phyloP scores from a whole-genome alignment of 495 filamentous ascomycete genomes.

The Beverwykella pulmonaria region DNA sequence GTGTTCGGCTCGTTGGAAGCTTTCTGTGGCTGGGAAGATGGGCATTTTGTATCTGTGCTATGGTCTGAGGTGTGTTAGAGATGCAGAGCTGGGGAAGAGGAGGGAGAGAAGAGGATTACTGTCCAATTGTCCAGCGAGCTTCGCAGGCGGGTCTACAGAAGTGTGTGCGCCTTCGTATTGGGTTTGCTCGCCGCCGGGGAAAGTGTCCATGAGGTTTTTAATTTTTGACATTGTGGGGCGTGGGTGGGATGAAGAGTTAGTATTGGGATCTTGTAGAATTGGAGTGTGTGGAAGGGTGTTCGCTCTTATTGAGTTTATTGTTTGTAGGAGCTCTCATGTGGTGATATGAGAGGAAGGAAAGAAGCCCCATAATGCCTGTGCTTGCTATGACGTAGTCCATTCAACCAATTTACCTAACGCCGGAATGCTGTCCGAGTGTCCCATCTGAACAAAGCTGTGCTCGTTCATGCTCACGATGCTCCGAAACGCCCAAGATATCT shows the following conservation, averaged over 20 bases:
- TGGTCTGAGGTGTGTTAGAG: slow-evolving; percentile 3
- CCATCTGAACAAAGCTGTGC: neutral
- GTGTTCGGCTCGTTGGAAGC: slow-evolving; percentile 39
- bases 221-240: slow-evolving; percentile 41
- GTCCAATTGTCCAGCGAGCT: slow-evolving; percentile 62
- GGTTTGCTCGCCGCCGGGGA: slow-evolving; percentile 64
- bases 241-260: neutral
- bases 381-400: slow-evolving; percentile 15
- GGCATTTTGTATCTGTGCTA: slow-evolving; percentile 16
- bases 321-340: neutral
- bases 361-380: neutral
- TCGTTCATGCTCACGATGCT: neutral
- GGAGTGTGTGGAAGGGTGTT: no score
- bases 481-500: neutral
- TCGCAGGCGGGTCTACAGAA: slow-evolving; percentile 54
- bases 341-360: neutral
- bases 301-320: no score
- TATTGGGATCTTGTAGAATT: no score
- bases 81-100: neutral
- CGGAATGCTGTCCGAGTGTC: neutral
- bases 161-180: slow-evolving; percentile 66
- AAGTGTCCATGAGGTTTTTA: slow-evolving; percentile 60
- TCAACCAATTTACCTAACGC: slow-evolving; percentile 13
- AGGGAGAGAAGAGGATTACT: slow-evolving; percentile 43
- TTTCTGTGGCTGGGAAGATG: slow-evolving; percentile 28